Conservation (phyloP, 495 filamentous ascomycete species). For the Penicillium angulare region DNA sequence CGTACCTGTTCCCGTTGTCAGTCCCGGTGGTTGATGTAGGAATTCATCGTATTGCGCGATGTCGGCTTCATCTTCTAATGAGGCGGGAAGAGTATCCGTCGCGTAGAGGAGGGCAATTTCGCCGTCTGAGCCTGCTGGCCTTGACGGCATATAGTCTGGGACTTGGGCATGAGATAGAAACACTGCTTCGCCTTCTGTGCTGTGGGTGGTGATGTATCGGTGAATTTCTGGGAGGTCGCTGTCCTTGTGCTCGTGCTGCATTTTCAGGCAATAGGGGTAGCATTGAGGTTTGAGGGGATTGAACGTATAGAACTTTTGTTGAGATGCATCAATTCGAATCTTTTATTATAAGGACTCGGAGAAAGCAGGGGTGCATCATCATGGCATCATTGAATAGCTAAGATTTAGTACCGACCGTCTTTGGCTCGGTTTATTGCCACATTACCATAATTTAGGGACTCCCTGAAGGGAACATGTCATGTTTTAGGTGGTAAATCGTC, state of each 20-base stretch:
- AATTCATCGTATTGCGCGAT: conserved; percentile 35
- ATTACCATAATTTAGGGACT: too few relatives aligned
- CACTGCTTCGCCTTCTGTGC: conserved; percentile 35
- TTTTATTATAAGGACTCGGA: too few relatives aligned
- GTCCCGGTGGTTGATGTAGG: conserved; percentile 31
- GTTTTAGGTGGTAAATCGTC: too few relatives aligned
- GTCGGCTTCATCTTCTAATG: conserved; percentile 34
- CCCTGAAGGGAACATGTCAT: too few relatives aligned
- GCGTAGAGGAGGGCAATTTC: conserved; percentile 40
- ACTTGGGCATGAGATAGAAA: conserved; percentile 38
- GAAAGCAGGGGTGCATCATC: too few relatives aligned
- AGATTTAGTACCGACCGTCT: too few relatives aligned
- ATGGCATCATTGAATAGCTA: too few relatives aligned
- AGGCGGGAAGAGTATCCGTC: conserved; percentile 28
- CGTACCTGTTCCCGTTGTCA: conserved; percentile 34
- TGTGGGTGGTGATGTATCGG: conserved; percentile 44
- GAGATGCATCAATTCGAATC: too few relatives aligned
- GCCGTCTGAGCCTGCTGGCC: conserved; percentile 33
- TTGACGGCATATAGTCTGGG: conserved; percentile 31
- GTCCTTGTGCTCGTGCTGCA: conserved; percentile 9
- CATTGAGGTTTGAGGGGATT: too few relatives aligned
- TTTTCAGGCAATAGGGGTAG: too few relatives aligned
- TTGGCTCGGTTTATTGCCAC: too few relatives aligned
- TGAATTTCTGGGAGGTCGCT: conserved; percentile 36
- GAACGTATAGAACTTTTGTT: too few relatives aligned